Base-by-base conservation (phyloP, 768 basidiomycete genomes). In the Tylopilus sp. region DNA sequence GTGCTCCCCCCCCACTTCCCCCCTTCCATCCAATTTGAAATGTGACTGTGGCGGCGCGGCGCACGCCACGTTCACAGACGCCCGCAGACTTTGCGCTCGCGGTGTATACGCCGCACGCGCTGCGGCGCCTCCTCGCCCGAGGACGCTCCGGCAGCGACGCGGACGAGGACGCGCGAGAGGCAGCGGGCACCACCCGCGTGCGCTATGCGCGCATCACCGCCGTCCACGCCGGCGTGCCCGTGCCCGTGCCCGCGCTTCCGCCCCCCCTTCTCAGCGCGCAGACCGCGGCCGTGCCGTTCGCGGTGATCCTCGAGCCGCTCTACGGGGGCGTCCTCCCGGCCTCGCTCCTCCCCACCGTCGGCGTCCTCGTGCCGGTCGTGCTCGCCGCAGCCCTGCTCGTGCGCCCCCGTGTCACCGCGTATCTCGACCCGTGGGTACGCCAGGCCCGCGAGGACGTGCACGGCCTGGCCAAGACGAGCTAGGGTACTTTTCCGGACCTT, bases 141-240 rank as follows among this genome's bases (percentile, higher is more conserved):
- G 17, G 28, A 17, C 17, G 11, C 33, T 35, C 33, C 12, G 30
- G 26, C 9, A 9, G 26, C 6, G 26, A 10, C 28, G 28, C 28
- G 28, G 28, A 28, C 28, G 28, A 28, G 8, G 28, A 10, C 12
- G 31, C 31, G 12, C 31, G 5, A 12, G 7, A 31, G 12, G 31
- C 31, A 13, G 4, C 31, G 31, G 12, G 12, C 2, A 48, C 46
- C 38, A 75, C 74, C 21, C 77, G 79, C 40, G 58, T 65, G 8
- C 74, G 74, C 57, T 84, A 80, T 55, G 86, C 83, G 8, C 79
- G 81, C 13, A 72, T 88, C 35, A 79, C 79, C 23, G 65, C 76
- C 28, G 71, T 80, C 1, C 69, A 80, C 63, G 73, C 74, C 3
- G 82, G 83, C 28, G 72, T 86, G 25, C 72, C 71, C 52, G 73